These are phyloP conservation scores for Saprolegnia parasitica DNA, from an alignment of 352 stramenopile genomes.

Conservation along the genomic window DNA sequence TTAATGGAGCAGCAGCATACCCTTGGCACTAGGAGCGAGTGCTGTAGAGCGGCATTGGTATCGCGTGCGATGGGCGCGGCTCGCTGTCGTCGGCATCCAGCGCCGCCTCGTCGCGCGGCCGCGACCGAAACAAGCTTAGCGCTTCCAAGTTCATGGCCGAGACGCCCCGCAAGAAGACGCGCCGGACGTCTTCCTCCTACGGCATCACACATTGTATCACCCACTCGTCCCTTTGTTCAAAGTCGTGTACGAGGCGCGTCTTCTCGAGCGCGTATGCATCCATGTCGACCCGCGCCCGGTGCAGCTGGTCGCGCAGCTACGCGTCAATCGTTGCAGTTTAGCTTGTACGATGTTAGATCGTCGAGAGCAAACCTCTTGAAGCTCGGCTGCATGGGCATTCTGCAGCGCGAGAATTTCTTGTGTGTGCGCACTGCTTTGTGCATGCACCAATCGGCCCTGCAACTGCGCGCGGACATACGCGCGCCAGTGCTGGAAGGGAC, in stretches of 20 bases:
- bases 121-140: slow-evolving; percentile 19
- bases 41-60: neutral
- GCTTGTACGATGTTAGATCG: neutral
- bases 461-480: neutral
- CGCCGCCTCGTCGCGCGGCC: neutral
- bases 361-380: neutral
- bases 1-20: too few species aligned
- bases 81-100: neutral
- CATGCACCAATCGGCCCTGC: neutral
- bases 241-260: slow-evolving; percentile 4
- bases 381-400: neutral
- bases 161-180: slow-evolving; percentile 24
- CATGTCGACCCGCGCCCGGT: slow-evolving; percentile 2
- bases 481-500: neutral
- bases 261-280: slow-evolving; percentile 15
- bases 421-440: neutral
- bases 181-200: slow-evolving; percentile 27
- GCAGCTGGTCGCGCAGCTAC: slow-evolving; percentile 17
- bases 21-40: neutral
- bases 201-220: neutral
- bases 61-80: neutral
- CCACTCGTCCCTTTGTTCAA: too few species aligned
- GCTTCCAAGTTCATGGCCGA: slow-evolving; percentile 29
- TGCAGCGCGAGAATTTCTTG: neutral
- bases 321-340: neutral